Evolutionary conservation across 2,329 filamentous ascomycete species (phyloP), one percentile per base, ranked within the genome.

Genomic region (Zasmidium citrigriseum): DNA sequence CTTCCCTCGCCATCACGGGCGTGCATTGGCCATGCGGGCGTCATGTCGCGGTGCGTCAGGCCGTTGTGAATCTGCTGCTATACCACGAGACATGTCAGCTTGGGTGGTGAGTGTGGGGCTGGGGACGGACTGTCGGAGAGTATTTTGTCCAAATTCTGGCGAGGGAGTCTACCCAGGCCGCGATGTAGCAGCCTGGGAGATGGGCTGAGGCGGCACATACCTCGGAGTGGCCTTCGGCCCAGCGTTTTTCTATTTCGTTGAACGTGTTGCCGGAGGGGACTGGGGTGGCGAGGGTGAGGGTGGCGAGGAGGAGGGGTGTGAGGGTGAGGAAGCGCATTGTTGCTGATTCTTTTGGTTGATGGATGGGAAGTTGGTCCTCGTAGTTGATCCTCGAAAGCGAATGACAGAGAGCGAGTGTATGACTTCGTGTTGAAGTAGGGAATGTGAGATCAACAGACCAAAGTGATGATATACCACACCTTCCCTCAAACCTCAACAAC

Each of bases 241-340:
- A 71, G 18, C 66, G 58, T 20, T 60, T 55, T 60, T 71, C 67
- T 29, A 71, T 67, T 10, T 69, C 68, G 45, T 62, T 47, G 54
- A 69, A 67, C 25, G 57, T 34, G 11, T 60, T 49, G 23, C 64
- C 58, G 34, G 66, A 29, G 24, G 57, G 54, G 9, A 56, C 24
- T 1, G 47, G 65, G 20, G n/a, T 56, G 20, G 55, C 50, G 38
- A 56, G 48, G 46, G 48, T 29, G 34, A 54, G 45, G 38, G 34
- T n/a, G n/a, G n/a, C n/a, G n/a, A n/a, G 46, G 48, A 54, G 45
- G 24, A 29, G 18, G 21, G 41, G 23, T 23, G 47, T 11, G 20
- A 48, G 46, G 45, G 52, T 23, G 10, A 49, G 34, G 57, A 62
- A 55, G 12, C 55, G 66, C 65, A 66, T 65, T 10, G 47, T 64